A percentile compares a stretch with the other conserved stretches of the same genome.
phyloP scores from a whole-genome alignment of 208 protist species.

The Phytomonas sp. region DNA sequence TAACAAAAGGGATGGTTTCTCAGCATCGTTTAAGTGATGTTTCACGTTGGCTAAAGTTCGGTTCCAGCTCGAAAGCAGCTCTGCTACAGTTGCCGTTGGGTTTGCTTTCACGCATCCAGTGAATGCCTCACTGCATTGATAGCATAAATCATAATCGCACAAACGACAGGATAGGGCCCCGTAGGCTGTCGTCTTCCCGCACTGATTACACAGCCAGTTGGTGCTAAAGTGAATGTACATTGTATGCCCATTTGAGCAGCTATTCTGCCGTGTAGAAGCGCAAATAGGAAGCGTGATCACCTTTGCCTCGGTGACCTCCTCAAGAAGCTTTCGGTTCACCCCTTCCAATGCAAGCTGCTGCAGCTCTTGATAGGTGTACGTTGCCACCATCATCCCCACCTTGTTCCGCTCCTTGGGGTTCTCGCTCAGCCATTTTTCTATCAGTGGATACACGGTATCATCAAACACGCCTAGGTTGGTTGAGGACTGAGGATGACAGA shows the following conservation, averaged over 20 bases:
- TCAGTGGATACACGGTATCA: not conserved
- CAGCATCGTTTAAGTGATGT: not conserved
- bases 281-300: not conserved
- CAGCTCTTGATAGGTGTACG: not conserved
- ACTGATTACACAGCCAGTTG: conserved; percentile 72
- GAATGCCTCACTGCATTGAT: conserved; percentile 29
- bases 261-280: not conserved
- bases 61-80: conserved; percentile 23
- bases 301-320: not conserved
- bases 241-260: conserved; percentile 42
- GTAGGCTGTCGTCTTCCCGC: conserved; percentile 24
- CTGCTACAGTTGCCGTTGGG: conserved; percentile 40
- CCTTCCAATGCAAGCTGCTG: not conserved
- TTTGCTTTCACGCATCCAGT: conserved; percentile 38
- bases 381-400: not conserved
- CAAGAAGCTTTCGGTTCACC: not conserved
- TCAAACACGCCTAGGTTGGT: not conserved
- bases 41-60: not conserved
- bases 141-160: conserved; percentile 82
- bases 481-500: not conserved
- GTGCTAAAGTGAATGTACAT: conserved; percentile 59
- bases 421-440: not conserved
- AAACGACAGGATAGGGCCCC: conserved; percentile 55
- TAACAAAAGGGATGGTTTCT: not conserved
- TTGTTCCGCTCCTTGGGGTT: not conserved